phyloP scores from a whole-genome alignment of 176 grass and related monocot species.

The Rhipidocladum racemiflorum region DNA sequence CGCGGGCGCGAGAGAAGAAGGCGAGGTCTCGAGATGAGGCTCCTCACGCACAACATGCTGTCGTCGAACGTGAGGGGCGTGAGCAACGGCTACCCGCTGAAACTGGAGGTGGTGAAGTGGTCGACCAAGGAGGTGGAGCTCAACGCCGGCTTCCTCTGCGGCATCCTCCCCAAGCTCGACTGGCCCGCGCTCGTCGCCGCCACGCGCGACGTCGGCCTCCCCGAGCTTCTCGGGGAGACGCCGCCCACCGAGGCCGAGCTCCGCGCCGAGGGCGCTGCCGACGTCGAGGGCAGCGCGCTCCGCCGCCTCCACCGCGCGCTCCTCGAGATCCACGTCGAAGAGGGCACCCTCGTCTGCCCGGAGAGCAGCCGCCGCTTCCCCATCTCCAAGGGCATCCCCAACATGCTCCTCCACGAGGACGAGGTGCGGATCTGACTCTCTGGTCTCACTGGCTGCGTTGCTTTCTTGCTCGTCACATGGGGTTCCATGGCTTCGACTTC shows the following conservation, averaged over 20 bases:
- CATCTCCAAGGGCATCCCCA: slow-evolving; percentile 90
- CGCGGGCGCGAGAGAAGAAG: no score
- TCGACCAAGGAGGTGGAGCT: slow-evolving; percentile 87
- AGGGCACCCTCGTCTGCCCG: slow-evolving; percentile 85
- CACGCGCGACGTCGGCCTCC: slow-evolving; percentile 46
- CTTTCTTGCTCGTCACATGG: slow-evolving; percentile 10
- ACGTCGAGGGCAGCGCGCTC: slow-evolving; percentile 54
- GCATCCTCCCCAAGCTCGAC: slow-evolving; percentile 85
- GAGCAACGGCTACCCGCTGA: slow-evolving; percentile 69
- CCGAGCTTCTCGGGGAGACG: slow-evolving; percentile 44
- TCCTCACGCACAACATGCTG: no score
- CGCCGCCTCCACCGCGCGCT: slow-evolving; percentile 84
- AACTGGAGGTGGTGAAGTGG: slow-evolving; percentile 59
- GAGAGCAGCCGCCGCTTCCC: slow-evolving; percentile 72
- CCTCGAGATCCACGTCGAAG: slow-evolving; percentile 76
- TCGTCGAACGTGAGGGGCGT: no score
- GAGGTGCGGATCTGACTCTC: slow-evolving; percentile 50
- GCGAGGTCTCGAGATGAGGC: no score
- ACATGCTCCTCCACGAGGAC: slow-evolving; percentile 98
- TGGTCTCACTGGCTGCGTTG: background rate
- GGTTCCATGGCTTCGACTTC: background rate
- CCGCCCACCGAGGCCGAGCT: slow-evolving; percentile 56
- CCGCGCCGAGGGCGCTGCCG: slow-evolving; percentile 58
- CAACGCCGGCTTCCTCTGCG: slow-evolving; percentile 92
- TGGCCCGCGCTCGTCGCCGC: slow-evolving; percentile 72